Conservation (phyloP, 148 eudicot species). For the Camellia japonica region DNA sequence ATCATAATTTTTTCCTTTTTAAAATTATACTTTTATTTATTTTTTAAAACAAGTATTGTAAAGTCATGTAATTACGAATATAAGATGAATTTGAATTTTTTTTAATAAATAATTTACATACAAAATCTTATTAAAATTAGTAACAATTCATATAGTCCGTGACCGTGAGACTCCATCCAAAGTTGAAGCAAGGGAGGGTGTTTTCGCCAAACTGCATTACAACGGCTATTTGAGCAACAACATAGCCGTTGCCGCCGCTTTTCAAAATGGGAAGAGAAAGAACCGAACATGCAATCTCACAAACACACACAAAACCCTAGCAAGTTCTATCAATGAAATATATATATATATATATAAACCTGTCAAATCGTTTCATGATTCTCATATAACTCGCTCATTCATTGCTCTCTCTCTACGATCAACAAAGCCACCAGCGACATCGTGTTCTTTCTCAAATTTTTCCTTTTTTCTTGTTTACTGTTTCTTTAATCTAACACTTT, state of each 20-base stretch:
- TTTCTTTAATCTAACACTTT: conserved; percentile 4
- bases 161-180: too few species aligned
- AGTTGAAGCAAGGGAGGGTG: background rate
- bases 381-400: background rate
- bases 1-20: too few species aligned
- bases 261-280: background rate
- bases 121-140: too few species aligned
- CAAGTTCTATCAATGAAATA: background rate
- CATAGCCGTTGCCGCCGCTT: conserved; percentile 28
- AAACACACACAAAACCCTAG: conserved; percentile 7
- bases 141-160: too few species aligned
- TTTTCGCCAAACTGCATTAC: conserved; percentile 13
- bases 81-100: too few species aligned
- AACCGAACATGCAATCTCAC: background rate
- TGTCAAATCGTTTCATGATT: background rate
- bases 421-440: background rate
- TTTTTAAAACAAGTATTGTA: too few species aligned
- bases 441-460: too few species aligned
- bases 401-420: background rate
- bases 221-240: conserved; percentile 22
- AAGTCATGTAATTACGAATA: too few species aligned
- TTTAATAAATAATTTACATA: too few species aligned
- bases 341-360: background rate
- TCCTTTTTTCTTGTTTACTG: background rate
- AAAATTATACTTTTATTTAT: too few species aligned